These are phyloP conservation scores for Ophiostoma sp. DNA, from an alignment of 2,329 filamentous ascomycete genomes.

Conservation along the genomic window DNA sequence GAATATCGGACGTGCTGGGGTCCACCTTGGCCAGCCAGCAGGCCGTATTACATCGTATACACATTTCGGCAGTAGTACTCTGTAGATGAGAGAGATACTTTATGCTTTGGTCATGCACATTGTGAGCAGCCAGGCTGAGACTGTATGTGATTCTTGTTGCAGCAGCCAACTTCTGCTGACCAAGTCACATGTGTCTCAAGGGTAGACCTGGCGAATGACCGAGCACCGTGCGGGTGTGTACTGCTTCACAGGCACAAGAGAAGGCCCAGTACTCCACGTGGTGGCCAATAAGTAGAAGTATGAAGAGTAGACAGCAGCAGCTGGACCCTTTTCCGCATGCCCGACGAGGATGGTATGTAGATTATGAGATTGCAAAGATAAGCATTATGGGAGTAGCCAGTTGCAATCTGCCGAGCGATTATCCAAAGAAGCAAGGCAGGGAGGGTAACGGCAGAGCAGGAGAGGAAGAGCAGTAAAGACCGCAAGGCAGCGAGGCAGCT, in stretches of 20 bases:
- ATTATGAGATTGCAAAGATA: background rate
- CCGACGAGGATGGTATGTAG: background rate
- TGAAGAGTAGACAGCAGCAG: background rate
- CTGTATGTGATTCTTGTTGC: background rate
- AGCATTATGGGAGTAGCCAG: background rate
- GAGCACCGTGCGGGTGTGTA: background rate
- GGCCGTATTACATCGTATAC: background rate
- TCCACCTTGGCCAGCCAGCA: background rate
- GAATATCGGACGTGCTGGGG: background rate
- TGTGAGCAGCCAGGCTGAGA: background rate
- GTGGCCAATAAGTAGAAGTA: background rate
- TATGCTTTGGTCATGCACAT: background rate
- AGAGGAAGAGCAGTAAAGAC: background rate
- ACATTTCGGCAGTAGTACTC: background rate
- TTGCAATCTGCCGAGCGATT: slow-evolving; percentile 5
- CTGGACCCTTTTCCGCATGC: background rate
- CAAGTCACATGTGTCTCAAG: background rate
- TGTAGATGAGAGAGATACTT: background rate
- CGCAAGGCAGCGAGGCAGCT: background rate
- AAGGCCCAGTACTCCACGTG: background rate
- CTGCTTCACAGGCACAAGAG: background rate
- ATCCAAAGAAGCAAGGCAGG: background rate
- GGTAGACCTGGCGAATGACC: background rate
- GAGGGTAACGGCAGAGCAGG: background rate
- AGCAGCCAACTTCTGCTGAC: background rate